Base-by-base conservation (phyloP, 495 filamentous ascomycete genomes). In the Trichoderma gamsii region DNA sequence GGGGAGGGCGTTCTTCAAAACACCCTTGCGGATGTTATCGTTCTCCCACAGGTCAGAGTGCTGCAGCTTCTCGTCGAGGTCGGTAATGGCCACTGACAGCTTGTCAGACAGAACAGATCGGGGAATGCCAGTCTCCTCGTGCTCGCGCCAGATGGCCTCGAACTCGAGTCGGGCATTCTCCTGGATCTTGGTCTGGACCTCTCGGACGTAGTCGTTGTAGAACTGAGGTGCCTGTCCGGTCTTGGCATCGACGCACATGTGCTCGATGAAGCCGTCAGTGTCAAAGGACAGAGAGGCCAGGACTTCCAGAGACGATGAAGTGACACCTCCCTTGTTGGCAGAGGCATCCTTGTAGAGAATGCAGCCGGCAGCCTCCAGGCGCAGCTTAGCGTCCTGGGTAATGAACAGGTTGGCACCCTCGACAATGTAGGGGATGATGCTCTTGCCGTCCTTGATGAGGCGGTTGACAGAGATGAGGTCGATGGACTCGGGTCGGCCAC, bases 321-420 rank as follows among this genome's bases (percentile, higher is more conserved):
- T 99, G 63, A 99, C 95, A 76, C 95, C 95, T 73, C 95, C 95
- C 84, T 99, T 99, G 84, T 99, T 99, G 56, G 96, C 93, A 56
- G 92, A 96, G 15, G 95, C 95, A 79, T 99, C 95, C 82, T 99
- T 99, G 86, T 91, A 98, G 56, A 99, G 78, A 71, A 98, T 89
- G 74, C 90, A 92, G 69, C 96, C 96, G 38, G 95, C 94, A 72
- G 91, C 88, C 80, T 99, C 95, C 6, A 99, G 86, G 25, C 92
- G 89, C 67, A 98, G 83, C 84, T 99, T 99, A 71, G 92, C 93
- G 74, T 99, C 95, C 79, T 99, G 96, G 15, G 95, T 98, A 79
- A 99, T 95, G 86, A 99, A 99, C 51, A 99, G 83, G 75, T 99
- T 99, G 74, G 95, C 95, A 25, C 95, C 95, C 78, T 99, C 95